Evolutionary conservation across 139 green algal species (phyloP).

Genomic region (Chlorella sorokiniana): DNA sequence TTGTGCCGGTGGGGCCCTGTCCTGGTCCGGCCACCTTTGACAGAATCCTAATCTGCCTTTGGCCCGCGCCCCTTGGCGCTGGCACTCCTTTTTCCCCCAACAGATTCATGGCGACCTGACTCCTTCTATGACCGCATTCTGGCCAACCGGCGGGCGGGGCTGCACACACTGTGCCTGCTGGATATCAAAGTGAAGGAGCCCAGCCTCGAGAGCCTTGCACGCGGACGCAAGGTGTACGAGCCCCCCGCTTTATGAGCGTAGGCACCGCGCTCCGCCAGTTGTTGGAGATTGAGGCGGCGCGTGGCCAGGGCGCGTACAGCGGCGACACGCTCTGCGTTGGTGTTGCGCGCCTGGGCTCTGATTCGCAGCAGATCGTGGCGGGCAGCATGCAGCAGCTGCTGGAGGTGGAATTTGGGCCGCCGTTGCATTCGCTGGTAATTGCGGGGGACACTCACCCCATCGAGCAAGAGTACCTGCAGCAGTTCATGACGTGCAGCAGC

Average conservation of each 20-base stretch:
- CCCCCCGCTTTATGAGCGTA: slow-evolving; percentile 78
- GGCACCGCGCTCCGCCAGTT: slow-evolving; percentile 82
- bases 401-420: slow-evolving; percentile 86
- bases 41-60: too few relatives aligned
- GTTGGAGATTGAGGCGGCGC: slow-evolving; percentile 83
- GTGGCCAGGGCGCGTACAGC: slow-evolving; percentile 68
- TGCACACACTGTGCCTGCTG: slow-evolving; percentile 97
- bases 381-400: slow-evolving; percentile 70
- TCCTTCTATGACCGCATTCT: slow-evolving; percentile 85
- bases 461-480: slow-evolving; percentile 66
- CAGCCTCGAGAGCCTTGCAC: slow-evolving; percentile 80
- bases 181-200: slow-evolving; percentile 94
- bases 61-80: too few relatives aligned
- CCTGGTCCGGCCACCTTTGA: too few relatives aligned
- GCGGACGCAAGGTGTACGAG: slow-evolving; percentile 89
- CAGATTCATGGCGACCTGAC: slow-evolving; percentile 91
- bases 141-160: slow-evolving; percentile 66
- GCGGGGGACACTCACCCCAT: slow-evolving; percentile 66
- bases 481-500: slow-evolving; percentile 9
- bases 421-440: slow-evolving; percentile 93
- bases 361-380: slow-evolving; percentile 72
- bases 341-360: slow-evolving; percentile 81
- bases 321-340: slow-evolving; percentile 77
- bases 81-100: too few relatives aligned
- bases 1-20: too few relatives aligned